These are phyloP conservation scores for Arthrobotrys entomopaga DNA, from an alignment of 2,329 filamentous ascomycete genomes.

Conservation along the genomic window DNA sequence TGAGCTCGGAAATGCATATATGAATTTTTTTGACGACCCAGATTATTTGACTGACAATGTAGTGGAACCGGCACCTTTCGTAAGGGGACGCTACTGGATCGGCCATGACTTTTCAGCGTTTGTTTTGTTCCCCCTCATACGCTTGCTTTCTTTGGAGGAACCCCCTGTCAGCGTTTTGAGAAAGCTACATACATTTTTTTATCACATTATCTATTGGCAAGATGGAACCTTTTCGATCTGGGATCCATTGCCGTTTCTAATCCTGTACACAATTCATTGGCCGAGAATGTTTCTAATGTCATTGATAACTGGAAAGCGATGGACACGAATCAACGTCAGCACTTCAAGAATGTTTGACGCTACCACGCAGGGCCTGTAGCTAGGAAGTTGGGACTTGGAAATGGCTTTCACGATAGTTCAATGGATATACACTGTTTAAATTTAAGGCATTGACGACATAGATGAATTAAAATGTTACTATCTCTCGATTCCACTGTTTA, in stretches of 20 bases:
- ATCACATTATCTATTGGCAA: constrained; percentile 66
- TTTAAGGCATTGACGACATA: too few species aligned
- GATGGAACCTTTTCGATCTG: constrained; percentile 68
- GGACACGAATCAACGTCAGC: constrained; percentile 75
- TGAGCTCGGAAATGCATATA: constrained; percentile 67
- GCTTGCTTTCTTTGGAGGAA: constrained; percentile 58
- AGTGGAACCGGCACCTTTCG: constrained; percentile 26
- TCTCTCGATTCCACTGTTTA: too few species aligned
- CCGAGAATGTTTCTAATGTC: constrained; percentile 66
- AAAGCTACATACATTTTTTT: constrained; percentile 59
- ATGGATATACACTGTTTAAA: too few species aligned
- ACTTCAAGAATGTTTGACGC: constrained; percentile 70
- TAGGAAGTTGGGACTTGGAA: neutral
- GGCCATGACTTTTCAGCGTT: constrained; percentile 72
- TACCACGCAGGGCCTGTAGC: neutral
- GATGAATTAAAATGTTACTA: too few species aligned
- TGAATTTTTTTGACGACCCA: constrained; percentile 63
- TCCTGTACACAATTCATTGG: constrained; percentile 70
- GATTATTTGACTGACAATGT: constrained; percentile 12
- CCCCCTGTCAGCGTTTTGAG: constrained; percentile 56
- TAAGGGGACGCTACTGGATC: constrained; percentile 70
- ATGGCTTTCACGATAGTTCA: neutral
- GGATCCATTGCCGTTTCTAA: constrained; percentile 70
- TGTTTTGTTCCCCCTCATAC: constrained; percentile 65
- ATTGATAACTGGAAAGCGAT: constrained; percentile 65